Evolutionary conservation across 495 filamentous ascomycete species (phyloP).

Genomic region (Penicillium silybi): DNA sequence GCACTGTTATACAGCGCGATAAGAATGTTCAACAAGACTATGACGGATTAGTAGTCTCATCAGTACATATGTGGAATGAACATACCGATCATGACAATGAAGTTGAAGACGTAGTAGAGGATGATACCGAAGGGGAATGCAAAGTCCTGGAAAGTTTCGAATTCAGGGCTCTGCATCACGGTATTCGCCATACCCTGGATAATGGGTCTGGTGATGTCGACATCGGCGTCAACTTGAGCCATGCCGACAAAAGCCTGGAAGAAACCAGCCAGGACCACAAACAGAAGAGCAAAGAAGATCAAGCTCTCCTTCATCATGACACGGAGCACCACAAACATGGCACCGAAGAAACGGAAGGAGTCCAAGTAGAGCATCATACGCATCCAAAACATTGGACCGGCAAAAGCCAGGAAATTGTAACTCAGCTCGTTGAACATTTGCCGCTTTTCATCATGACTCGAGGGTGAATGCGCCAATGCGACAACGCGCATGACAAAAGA

Average conservation of each 20-base stretch:
- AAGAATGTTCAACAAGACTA: slow-evolving; percentile 83
- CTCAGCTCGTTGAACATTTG: slow-evolving; percentile 68
- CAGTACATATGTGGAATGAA: background rate
- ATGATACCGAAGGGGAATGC: slow-evolving; percentile 79
- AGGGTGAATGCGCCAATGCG: slow-evolving; percentile 60
- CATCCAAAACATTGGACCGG: slow-evolving; percentile 95
- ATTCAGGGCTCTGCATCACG: slow-evolving; percentile 86
- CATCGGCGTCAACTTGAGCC: slow-evolving; percentile 71
- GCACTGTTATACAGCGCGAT: slow-evolving; percentile 96
- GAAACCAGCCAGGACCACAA: slow-evolving; percentile 84
- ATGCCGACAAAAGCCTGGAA: slow-evolving; percentile 94
- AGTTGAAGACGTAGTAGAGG: slow-evolving; percentile 93
- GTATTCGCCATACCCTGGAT: slow-evolving; percentile 86
- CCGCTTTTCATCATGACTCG: slow-evolving; percentile 49
- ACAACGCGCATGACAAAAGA: slow-evolving; percentile 75
- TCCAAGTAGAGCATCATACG: slow-evolving; percentile 91
- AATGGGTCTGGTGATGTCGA: slow-evolving; percentile 64
- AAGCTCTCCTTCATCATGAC: slow-evolving; percentile 99
- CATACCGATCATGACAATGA: slow-evolving; percentile 82
- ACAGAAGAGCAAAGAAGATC: slow-evolving; percentile 94
- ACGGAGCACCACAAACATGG: slow-evolving; percentile 94
- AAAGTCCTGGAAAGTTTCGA: slow-evolving; percentile 78
- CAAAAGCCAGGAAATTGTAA: slow-evolving; percentile 90
- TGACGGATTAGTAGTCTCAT: slow-evolving; percentile 16
- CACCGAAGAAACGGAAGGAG: slow-evolving; percentile 91